phyloP scores from a whole-genome alignment of 1,284 basidiomycete species.

The Garcileccinum viscosum region DNA sequence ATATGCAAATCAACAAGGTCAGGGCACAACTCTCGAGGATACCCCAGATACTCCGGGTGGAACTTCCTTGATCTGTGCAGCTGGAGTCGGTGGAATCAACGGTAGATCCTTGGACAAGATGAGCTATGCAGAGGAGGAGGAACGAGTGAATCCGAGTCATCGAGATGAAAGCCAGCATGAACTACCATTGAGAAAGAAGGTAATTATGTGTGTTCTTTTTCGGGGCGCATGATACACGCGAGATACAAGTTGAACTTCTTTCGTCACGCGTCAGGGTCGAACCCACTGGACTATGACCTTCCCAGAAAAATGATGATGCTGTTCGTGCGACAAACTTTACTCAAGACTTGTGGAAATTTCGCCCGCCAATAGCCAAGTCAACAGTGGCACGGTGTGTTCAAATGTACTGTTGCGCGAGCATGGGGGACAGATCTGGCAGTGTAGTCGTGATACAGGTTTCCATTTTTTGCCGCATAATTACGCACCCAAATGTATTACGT shows the following conservation, averaged over 20 bases:
- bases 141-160: constrained; percentile 1
- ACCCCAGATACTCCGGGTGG: constrained; percentile 2
- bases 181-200: neutral
- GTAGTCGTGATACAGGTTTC: too few species aligned
- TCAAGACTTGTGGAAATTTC: neutral
- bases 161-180: neutral
- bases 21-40: neutral
- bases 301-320: too few species aligned
- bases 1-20: neutral
- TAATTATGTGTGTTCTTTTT: neutral
- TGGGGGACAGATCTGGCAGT: too few species aligned
- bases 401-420: too few species aligned
- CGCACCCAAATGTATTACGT: too few species aligned
- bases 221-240: neutral
- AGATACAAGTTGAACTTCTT: neutral
- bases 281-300: too few species aligned
- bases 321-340: too few species aligned
- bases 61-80: neutral
- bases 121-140: neutral
- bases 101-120: neutral
- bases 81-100: neutral
- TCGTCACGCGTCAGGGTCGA: neutral
- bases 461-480: too few species aligned
- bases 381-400: too few species aligned
- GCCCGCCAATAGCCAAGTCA: too few species aligned